A percentile compares a stretch with the other conserved stretches of the same genome.
These are phyloP conservation scores for Thelonectria discophora DNA, from an alignment of 2,329 filamentous ascomycete genomes.

Conservation along the genomic window DNA sequence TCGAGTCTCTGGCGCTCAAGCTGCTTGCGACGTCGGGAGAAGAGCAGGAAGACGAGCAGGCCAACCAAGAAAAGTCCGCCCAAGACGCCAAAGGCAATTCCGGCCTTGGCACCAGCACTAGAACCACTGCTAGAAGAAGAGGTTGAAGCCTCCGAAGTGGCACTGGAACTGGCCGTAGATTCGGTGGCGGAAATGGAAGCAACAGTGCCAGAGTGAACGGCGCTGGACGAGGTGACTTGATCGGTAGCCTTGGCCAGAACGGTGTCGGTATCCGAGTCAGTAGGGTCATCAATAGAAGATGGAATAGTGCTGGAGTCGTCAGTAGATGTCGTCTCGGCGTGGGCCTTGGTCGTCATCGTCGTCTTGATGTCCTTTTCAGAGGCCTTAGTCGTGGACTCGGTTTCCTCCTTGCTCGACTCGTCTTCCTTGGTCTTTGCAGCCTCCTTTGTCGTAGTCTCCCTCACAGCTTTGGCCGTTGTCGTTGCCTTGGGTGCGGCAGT, in stretches of 20 bases:
- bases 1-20: constrained; percentile 55
- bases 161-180: constrained; percentile 33
- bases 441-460: constrained; percentile 26
- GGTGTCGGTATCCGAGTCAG: constrained; percentile 39
- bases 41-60: constrained; percentile 74
- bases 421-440: constrained; percentile 26
- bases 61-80: constrained; percentile 72
- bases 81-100: constrained; percentile 84
- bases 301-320: constrained; percentile 37
- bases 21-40: constrained; percentile 76
- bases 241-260: constrained; percentile 46
- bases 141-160: constrained; percentile 32
- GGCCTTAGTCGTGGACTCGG: constrained; percentile 23
- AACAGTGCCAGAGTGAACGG: constrained; percentile 20
- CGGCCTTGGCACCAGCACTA: constrained; percentile 70
- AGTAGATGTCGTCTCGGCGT: constrained; percentile 28
- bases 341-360: constrained; percentile 34
- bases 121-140: constrained; percentile 34
- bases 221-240: constrained; percentile 25
- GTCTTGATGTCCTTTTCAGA: constrained; percentile 20
- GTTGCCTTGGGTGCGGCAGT: constrained; percentile 18
- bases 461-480: constrained; percentile 26
- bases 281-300: constrained; percentile 42
- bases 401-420: not conserved
- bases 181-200: constrained; percentile 27